Base-by-base conservation (phyloP, 1,139 yeast species). In the Debaryomycetaceae sp. region DNA sequence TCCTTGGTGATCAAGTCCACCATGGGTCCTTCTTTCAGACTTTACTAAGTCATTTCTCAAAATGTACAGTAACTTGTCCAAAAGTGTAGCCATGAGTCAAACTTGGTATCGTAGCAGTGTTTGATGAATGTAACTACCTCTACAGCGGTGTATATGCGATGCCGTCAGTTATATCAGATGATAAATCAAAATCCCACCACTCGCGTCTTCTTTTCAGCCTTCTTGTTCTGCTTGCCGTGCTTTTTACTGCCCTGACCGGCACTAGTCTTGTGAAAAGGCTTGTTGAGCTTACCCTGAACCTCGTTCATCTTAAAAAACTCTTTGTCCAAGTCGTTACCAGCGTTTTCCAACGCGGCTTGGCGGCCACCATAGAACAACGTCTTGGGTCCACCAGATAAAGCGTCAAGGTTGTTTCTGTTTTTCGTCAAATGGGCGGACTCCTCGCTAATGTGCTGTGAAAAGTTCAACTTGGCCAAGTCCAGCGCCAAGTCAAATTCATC, bases 1-100 rank as follows among this genome's bases (percentile, higher is more conserved):
- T 91, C 98, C 62, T 78, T 93, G 73, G 96, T 89, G 67, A 83
- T 93, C 77, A 93, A 93, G 81, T 86, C 96, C 48, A 79, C 97
- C 72, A 93, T 93, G 99, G 98, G 99, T 75, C 97, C 97, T 70
- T 84, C 97, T 65, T 86, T 83, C 94, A 89, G 98, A 83, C 81
- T 91, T 70, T 91, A 91, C 91, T 91, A 89, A 73, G 62, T 53
- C 37, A 40, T 46, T 42, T 45, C 38, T 16, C 11, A 13, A 23
- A 26, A 9, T 26, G 14, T 16, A 23, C 25, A 23, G 25, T 23
- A 23, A 9, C n/a, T n/a, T n/a, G n/a, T n/a, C n/a, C n/a, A n/a
- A n/a, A n/a, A n/a, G n/a, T n/a, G n/a, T n/a, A n/a, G n/a, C n/a
- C n/a, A n/a, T n/a, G n/a, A n/a, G n/a, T n/a, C n/a, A n/a, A n/a